These are phyloP conservation scores for Paecilomyces formosus DNA, from an alignment of 2,329 filamentous ascomycete species.

Conservation along the genomic window DNA sequence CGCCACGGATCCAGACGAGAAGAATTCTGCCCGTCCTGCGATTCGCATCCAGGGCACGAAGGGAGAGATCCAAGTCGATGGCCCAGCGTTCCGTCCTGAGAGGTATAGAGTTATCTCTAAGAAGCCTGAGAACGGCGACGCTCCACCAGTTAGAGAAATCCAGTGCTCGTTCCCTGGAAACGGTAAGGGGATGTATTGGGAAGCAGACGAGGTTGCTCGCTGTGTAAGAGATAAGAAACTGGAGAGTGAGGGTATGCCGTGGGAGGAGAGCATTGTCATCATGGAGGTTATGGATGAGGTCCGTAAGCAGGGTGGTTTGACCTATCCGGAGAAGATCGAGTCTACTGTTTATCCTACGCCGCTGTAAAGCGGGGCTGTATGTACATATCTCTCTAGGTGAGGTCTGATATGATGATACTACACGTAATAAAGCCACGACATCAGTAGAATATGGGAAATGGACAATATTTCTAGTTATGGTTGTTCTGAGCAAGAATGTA, in stretches of 20 bases:
- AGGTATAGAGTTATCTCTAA: conserved; percentile 57
- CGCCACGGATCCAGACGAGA: conserved; percentile 53
- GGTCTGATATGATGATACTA: not conserved
- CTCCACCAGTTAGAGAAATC: conserved; percentile 26
- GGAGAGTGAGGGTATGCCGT: conserved; percentile 64
- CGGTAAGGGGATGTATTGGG: conserved; percentile 84
- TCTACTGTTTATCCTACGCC: conserved; percentile 47
- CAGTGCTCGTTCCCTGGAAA: conserved; percentile 42
- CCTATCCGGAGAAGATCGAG: conserved; percentile 61
- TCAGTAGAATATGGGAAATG: too few relatives aligned
- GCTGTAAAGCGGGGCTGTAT: conserved; percentile 15
- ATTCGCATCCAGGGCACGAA: conserved; percentile 73
- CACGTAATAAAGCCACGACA: too few relatives aligned
- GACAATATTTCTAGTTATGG: too few relatives aligned
- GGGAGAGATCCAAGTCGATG: conserved; percentile 75
- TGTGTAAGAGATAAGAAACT: conserved; percentile 69
- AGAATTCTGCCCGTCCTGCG: conserved; percentile 54
- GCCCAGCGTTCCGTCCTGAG: conserved; percentile 62
- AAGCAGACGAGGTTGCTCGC: conserved; percentile 70
- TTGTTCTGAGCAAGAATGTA: too few relatives aligned
- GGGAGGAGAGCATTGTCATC: conserved; percentile 71
- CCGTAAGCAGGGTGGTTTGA: conserved; percentile 54
- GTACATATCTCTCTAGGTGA: not conserved
- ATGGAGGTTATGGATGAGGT: conserved; percentile 76
- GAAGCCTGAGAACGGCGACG: conserved; percentile 40